These are phyloP conservation scores for Alternaria incomplexa DNA, from an alignment of 2,329 filamentous ascomycete genomes.

Conservation along the genomic window DNA sequence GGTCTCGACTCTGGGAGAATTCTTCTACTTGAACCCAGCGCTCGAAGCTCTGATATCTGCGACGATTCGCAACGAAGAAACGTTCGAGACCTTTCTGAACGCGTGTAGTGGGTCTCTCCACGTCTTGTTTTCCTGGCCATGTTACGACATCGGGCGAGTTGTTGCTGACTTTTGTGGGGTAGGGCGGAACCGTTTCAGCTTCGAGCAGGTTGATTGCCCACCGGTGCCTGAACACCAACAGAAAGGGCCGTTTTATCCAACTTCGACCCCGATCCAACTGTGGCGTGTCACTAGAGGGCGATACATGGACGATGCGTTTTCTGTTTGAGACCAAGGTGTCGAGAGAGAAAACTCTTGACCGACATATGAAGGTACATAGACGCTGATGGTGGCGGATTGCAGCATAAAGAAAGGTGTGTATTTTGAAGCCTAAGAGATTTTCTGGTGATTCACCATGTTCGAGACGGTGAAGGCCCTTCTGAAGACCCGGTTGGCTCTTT, in stretches of 20 bases:
- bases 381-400: conserved; percentile 20
- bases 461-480: conserved; percentile 25
- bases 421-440: conserved; percentile 11
- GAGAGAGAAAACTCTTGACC: conserved; percentile 14
- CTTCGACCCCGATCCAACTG: conserved; percentile 65
- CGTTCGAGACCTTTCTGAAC: conserved; percentile 68
- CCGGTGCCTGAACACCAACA: conserved; percentile 52
- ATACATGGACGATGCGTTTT: conserved; percentile 29
- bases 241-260: conserved; percentile 69
- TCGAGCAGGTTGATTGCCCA: conserved; percentile 41
- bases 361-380: conserved; percentile 27
- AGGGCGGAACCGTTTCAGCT: conserved; percentile 46
- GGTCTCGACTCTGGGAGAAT: conserved; percentile 67
- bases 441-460: conserved; percentile 14
- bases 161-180: conserved; percentile 48
- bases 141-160: conserved; percentile 30
- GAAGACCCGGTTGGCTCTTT: conserved; percentile 26
- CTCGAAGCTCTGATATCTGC: conserved; percentile 71
- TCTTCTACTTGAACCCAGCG: conserved; percentile 64
- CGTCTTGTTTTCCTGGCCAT: conserved; percentile 20
- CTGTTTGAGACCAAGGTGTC: conserved; percentile 24
- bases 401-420: conserved; percentile 25
- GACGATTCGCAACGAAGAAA: conserved; percentile 72
- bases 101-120: conserved; percentile 60
- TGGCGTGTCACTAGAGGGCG: conserved; percentile 50